A percentile compares a stretch with the other conserved stretches of the same genome.
These are phyloP conservation scores for Tolypocladium tundrense DNA, from an alignment of 2,329 filamentous ascomycete species.

Conservation along the genomic window DNA sequence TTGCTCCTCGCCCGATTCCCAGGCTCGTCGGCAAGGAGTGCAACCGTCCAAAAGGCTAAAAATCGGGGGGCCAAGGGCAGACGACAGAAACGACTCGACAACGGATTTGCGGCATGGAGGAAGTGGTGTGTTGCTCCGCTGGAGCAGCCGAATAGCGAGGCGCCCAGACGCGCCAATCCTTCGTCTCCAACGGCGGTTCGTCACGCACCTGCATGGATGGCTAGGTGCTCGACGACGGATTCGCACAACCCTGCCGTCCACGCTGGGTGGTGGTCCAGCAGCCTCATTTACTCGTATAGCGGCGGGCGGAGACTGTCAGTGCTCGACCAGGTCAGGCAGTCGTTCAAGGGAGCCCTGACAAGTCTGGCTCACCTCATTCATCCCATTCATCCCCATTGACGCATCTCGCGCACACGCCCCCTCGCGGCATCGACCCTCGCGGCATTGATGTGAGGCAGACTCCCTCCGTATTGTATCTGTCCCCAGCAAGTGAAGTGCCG, in stretches of 20 bases:
- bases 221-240: not conserved
- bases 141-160: not conserved
- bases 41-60: not conserved
- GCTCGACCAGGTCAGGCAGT: not conserved
- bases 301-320: not conserved
- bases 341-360: not conserved
- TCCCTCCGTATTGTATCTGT: not conserved
- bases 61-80: not conserved
- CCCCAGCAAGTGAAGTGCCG: not conserved
- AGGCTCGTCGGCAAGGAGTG: not conserved
- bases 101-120: not conserved
- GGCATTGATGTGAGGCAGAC: not conserved
- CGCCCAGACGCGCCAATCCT: not conserved
- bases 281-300: not conserved
- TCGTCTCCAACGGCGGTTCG: not conserved
- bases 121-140: not conserved
- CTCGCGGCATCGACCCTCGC: not conserved
- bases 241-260: not conserved
- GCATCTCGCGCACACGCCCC: not conserved
- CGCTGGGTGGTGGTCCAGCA: not conserved
- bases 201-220: not conserved
- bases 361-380: not conserved
- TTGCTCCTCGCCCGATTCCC: not conserved
- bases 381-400: not conserved
- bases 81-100: not conserved